Evolutionary conservation across 1,284 basidiomycete genomes (phyloP).

Genomic region (Veloboletus limbatus): DNA sequence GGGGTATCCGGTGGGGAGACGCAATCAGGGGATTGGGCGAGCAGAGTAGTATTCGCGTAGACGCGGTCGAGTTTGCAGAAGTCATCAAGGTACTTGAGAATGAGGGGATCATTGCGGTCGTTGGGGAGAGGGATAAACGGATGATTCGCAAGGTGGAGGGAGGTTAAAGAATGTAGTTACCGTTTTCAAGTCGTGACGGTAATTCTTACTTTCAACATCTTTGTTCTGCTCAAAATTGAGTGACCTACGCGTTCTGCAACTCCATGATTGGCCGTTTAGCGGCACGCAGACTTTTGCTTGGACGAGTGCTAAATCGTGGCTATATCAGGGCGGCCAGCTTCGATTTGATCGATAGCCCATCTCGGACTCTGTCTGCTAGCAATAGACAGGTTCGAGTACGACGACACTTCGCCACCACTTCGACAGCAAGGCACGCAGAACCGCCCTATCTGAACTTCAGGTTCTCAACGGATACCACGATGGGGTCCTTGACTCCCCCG

Average conservation of each 20-base stretch:
- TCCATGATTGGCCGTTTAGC: conserved; percentile 8
- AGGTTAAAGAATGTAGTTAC: too few species aligned
- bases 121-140: conserved; percentile 83
- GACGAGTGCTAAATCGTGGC: conserved; percentile 10
- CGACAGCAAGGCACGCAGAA: conserved; percentile 6
- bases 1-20: conserved; percentile 79
- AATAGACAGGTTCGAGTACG: neutral
- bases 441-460: conserved; percentile 7
- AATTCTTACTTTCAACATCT: too few species aligned
- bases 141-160: conserved; percentile 65
- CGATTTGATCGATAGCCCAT: conserved; percentile 9
- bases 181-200: too few species aligned
- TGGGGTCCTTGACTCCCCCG: conserved; percentile 53
- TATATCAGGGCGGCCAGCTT: conserved; percentile 23
- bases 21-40: conserved; percentile 69
- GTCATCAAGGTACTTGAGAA: conserved; percentile 76
- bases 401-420: conserved; percentile 17
- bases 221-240: too few species aligned
- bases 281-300: neutral
- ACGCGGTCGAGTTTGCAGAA: conserved; percentile 77
- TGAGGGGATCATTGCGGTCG: conserved; percentile 80
- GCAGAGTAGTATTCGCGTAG: conserved; percentile 80
- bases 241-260: too few species aligned
- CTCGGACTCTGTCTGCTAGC: neutral
- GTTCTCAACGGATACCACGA: conserved; percentile 15